Percentiles rank a stretch among this genome's conserved stretches.
Conservation (phyloP, 2,329 filamentous ascomycete species). For the Amphichorda felina region DNA sequence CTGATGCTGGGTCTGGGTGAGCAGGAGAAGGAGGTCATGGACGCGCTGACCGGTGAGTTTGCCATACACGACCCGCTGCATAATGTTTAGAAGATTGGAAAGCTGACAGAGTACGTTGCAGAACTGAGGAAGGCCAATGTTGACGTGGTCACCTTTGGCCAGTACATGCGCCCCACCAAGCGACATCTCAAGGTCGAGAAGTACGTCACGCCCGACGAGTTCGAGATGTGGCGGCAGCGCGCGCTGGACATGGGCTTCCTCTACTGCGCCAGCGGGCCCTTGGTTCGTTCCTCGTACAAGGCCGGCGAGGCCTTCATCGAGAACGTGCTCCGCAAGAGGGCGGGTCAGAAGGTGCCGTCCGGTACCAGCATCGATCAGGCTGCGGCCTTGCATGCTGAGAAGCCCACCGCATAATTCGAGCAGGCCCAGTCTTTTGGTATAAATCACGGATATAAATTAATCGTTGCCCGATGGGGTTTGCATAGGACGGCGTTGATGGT, state of each 20-base stretch:
- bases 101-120: no score
- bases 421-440: neutral
- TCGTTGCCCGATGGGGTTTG: no score
- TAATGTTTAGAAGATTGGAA: no score
- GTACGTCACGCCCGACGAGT: slow-evolving; percentile 83
- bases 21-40: slow-evolving; percentile 74
- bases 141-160: slow-evolving; percentile 96
- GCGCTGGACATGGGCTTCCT: slow-evolving; percentile 93
- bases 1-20: slow-evolving; percentile 95
- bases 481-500: no score
- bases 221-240: slow-evolving; percentile 82
- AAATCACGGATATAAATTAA: neutral
- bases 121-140: slow-evolving; percentile 72
- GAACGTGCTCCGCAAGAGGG: slow-evolving; percentile 85
- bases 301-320: slow-evolving; percentile 98
- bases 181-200: slow-evolving; percentile 94
- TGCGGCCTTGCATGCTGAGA: slow-evolving; percentile 22
- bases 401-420: slow-evolving; percentile 1
- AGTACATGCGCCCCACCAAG: slow-evolving; percentile 99
- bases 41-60: slow-evolving; percentile 58
- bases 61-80: no score
- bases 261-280: slow-evolving; percentile 86
- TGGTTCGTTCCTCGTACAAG: slow-evolving; percentile 94
- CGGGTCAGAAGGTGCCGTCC: slow-evolving; percentile 25
- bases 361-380: slow-evolving; percentile 23